Base-by-base conservation (phyloP, 345 rosid genomes). In the Corchorus capsularis region DNA sequence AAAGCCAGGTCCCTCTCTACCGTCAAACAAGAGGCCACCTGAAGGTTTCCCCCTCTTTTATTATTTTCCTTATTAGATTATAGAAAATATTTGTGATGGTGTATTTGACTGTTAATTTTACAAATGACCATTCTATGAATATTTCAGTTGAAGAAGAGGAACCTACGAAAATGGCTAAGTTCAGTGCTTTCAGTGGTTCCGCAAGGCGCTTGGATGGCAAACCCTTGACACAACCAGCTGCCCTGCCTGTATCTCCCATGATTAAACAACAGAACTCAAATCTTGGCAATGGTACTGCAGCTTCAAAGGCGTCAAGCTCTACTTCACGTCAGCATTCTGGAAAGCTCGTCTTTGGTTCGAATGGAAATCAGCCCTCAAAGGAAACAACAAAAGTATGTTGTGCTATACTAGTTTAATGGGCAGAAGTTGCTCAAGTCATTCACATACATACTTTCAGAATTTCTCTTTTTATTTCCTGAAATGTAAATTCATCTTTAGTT, bases 171-270 rank as follows among this genome's bases (percentile, higher is more conserved):
- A 71, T 74, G 43, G 69, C 84, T 43, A 86, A 83, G 79, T 85
- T 89, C 83, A 82, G 55, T 35, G 86, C 93, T 0, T 89, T 91
- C 74, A 84, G 81, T 73, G 92, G 96, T 63, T 85, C 81, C 0
- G 86, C 83, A 15, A 89, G 85, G 61, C 88, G 92, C 63, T 79
- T 88, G 78, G 92, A 89, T 79, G 92, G 93, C 2, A 88, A 82
- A 80, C 14, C 79, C n/a, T 73, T 80, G 16, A 64, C 82, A 11
- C 68, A 79, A 66, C 52, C 78, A 60, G 41, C 73, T 66, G 76
- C 72, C 71, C 1, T 78, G 68, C 75, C 74, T 70, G 22, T 61
- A 34, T 19, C 73, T 64, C 76, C 73, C 13, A 1, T 46, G 4
- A 65, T 61, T 34, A 73, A 85, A 41, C 69, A 79, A 45, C 73